Percentiles rank a stretch among this genome's conserved stretches.
phyloP scores from a whole-genome alignment of 768 basidiomycete species.

The Termitomyces titanicus region DNA sequence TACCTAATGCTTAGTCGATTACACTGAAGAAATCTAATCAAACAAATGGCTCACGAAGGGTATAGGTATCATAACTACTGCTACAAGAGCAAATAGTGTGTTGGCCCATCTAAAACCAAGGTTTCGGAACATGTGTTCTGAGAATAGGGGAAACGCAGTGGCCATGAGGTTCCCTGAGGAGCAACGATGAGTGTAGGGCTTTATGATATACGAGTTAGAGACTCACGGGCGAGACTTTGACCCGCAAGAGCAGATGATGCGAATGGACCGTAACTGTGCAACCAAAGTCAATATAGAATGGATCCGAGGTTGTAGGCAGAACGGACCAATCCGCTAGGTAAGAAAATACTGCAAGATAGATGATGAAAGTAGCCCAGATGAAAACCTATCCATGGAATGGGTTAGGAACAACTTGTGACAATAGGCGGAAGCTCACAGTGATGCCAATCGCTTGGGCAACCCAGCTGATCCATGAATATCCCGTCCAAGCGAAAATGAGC shows the following conservation, averaged over 20 bases:
- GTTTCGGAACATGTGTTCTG: constrained; percentile 50
- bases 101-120: constrained; percentile 61
- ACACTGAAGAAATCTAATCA: neutral
- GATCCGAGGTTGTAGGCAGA: neutral
- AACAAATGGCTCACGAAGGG: constrained; percentile 42
- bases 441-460: constrained; percentile 56
- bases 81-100: constrained; percentile 52
- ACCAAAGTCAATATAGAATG: neutral
- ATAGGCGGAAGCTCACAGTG: constrained; percentile 18
- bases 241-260: constrained; percentile 70
- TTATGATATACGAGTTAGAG: no score
- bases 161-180: constrained; percentile 45
- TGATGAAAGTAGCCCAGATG: constrained; percentile 46
- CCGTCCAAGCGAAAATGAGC: constrained; percentile 74
- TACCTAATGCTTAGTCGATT: constrained; percentile 20
- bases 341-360: constrained; percentile 57
- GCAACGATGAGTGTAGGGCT: no score
- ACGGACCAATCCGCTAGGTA: constrained; percentile 64
- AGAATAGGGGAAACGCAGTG: constrained; percentile 60
- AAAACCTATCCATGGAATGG: constrained; percentile 37
- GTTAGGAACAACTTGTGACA: neutral
- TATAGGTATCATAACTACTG: constrained; percentile 53
- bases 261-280: constrained; percentile 48
- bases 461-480: constrained; percentile 54
- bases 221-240: constrained; percentile 50